Evolutionary conservation across 2,329 filamentous ascomycete genomes (phyloP).

Genomic region (Penicillium sp.): DNA sequence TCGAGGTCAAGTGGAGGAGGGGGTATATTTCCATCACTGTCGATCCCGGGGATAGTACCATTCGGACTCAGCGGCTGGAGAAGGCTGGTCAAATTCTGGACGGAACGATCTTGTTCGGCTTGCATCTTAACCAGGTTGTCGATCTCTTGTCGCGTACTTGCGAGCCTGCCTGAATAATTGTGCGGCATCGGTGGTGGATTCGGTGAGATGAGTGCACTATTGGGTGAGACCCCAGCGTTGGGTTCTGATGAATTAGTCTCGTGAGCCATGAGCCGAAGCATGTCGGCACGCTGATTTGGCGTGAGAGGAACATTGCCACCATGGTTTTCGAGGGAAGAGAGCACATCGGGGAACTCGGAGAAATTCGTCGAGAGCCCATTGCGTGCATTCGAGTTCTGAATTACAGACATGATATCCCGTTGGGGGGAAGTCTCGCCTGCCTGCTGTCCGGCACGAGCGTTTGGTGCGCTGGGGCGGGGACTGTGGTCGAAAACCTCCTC

Average conservation of each 20-base stretch:
- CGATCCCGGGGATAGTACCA: slow-evolving; percentile 71
- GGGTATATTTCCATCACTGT: slow-evolving; percentile 42
- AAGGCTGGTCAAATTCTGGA: slow-evolving; percentile 70
- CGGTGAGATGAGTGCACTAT: slow-evolving; percentile 59
- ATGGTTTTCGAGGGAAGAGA: slow-evolving; percentile 46
- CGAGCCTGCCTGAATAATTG: slow-evolving; percentile 51
- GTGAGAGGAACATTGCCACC: slow-evolving; percentile 46
- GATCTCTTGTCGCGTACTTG: slow-evolving; percentile 70
- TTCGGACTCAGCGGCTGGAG: slow-evolving; percentile 78
- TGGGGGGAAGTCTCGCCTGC: slow-evolving; percentile 31
- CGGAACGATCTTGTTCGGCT: slow-evolving; percentile 71
- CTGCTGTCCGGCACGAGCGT: slow-evolving; percentile 22
- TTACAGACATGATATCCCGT: slow-evolving; percentile 51
- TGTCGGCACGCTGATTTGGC: slow-evolving; percentile 48
- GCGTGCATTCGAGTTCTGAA: slow-evolving; percentile 48
- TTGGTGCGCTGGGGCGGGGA: slow-evolving; percentile 27
- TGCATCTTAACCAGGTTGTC: slow-evolving; percentile 77
- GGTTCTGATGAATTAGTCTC: slow-evolving; percentile 46
- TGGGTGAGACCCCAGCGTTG: slow-evolving; percentile 39
- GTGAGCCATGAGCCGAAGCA: slow-evolving; percentile 49
- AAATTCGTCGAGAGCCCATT: slow-evolving; percentile 40
- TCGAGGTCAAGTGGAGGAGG: slow-evolving; percentile 55
- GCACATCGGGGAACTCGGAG: slow-evolving; percentile 46
- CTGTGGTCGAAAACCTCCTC: slow-evolving; percentile 48
- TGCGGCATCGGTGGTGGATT: slow-evolving; percentile 55